Percentiles rank a stretch among this genome's conserved stretches.
phyloP scores from a whole-genome alignment of 129 eudicot species.

The Rutidosis leptorrhynchoides region DNA sequence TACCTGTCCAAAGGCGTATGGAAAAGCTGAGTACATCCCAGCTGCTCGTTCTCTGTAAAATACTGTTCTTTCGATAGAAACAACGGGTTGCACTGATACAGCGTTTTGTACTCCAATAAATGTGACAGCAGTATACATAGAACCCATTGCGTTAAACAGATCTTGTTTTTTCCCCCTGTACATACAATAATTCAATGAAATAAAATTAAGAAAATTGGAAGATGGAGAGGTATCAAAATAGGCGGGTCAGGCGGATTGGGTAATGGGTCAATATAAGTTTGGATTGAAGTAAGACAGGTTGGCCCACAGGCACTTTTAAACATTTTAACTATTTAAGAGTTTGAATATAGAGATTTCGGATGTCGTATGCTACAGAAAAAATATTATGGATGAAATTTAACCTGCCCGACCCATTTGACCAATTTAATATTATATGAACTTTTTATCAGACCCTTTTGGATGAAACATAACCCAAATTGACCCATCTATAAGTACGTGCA shows the following conservation, averaged over 20 bases:
- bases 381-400: not conserved
- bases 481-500: not conserved
- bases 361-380: not conserved
- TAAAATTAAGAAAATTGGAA: slow-evolving; percentile 1
- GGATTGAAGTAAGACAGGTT: not conserved
- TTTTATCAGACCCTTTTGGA: not conserved
- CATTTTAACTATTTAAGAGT: too few species aligned
- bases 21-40: slow-evolving; percentile 89
- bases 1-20: slow-evolving; percentile 86
- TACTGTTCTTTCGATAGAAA: slow-evolving; percentile 76
- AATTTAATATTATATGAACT: not conserved
- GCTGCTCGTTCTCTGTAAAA: slow-evolving; percentile 95
- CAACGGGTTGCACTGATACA: slow-evolving; percentile 68
- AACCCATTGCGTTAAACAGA: slow-evolving; percentile 79
- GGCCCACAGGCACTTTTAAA: not conserved
- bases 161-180: slow-evolving; percentile 50
- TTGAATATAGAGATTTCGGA: not conserved
- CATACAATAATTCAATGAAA: not conserved
- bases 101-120: slow-evolving; percentile 76
- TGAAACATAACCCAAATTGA: not conserved
- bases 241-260: not conserved
- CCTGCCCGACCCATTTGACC: not conserved
- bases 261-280: not conserved
- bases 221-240: not conserved
- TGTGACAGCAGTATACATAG: slow-evolving; percentile 77